Base-by-base conservation (phyloP, 441 rosid species). In the Raphanus hybrid region DNA sequence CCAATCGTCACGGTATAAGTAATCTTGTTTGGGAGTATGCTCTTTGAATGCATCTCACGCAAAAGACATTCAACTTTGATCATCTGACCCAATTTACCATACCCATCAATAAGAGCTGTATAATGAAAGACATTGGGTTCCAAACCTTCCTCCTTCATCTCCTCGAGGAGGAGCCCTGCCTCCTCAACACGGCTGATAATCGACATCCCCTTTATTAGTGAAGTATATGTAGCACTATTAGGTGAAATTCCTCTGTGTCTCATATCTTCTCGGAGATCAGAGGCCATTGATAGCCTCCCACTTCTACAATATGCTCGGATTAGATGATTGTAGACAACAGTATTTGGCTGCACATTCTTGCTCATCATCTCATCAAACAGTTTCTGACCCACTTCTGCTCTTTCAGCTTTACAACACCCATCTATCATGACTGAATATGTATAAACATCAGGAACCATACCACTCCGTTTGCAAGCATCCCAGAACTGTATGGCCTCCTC, bases 1-100 rank as follows among this genome's bases (percentile, higher is more conserved):
- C 80, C 79, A 75, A 87, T 86, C 87, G 84, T 84, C 74, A 86
- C 80, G 2, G 91, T 89, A 76, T 87, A 89, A 18, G 91, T 89
- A 59, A 87, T 65, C 80, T 84, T 87, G 78, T 89, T 87, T 41
- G 91, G 90, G 41, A 69, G 68, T 72, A 89, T 64, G 67, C 73
- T 69, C 72, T 73, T 70, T 4, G 70, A 83, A 76, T 76, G 64
- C 91, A 89, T 89, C 75, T 86, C 90, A 79, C 57, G 78, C 76
- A 84, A 73, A 75, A 87, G 45, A 34, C 60, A 79, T 77, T 69
- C 75, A 69, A 63, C 89, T 76, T 83, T 80, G 59, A 80, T 84
- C 89, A 86, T 85, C 83, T 83, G 85, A 54, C 93, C 90, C 67
- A 85, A 65, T 76, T 82, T 84, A 80, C 87, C 82, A 71, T 85